Evolutionary conservation across 75 land plant genomes (phyloP).

Genomic region (Selaginella tamariscina): DNA sequence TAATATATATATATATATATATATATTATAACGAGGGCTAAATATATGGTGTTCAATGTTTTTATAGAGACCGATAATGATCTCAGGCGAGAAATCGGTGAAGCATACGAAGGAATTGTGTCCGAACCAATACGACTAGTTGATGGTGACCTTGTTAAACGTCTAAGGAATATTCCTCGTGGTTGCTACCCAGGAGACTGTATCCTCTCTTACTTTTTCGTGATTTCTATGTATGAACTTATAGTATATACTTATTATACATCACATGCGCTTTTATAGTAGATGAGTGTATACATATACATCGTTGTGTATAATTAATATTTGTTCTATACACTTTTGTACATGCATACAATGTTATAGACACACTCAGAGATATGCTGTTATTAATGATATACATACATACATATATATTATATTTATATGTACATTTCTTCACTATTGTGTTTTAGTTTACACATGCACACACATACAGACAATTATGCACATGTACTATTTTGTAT

Average conservation of each 20-base stretch:
- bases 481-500: too few species aligned
- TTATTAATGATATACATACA: too few species aligned
- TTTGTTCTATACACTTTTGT: too few species aligned
- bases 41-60: not conserved
- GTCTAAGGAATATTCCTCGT: conserved; percentile 36
- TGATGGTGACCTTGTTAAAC: conserved; percentile 43
- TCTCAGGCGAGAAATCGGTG: conserved; percentile 68
- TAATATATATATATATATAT: too few species aligned
- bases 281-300: too few species aligned
- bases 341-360: too few species aligned
- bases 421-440: not conserved
- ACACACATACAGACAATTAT: conserved; percentile 52
- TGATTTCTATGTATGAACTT: not conserved
- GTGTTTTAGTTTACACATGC: conserved; percentile 16
- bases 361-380: too few species aligned
- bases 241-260: too few species aligned
- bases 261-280: too few species aligned
- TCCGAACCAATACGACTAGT: conserved; percentile 48
- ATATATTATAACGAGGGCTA: too few species aligned
- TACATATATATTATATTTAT: too few species aligned
- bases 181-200: conserved; percentile 68
- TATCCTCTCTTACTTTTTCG: conserved; percentile 39
- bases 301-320: not conserved
- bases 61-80: conserved; percentile 75
- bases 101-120: conserved; percentile 65